Evolutionary conservation across 2,329 filamentous ascomycete genomes (phyloP).

Genomic region (Colletotrichum sp.): DNA sequence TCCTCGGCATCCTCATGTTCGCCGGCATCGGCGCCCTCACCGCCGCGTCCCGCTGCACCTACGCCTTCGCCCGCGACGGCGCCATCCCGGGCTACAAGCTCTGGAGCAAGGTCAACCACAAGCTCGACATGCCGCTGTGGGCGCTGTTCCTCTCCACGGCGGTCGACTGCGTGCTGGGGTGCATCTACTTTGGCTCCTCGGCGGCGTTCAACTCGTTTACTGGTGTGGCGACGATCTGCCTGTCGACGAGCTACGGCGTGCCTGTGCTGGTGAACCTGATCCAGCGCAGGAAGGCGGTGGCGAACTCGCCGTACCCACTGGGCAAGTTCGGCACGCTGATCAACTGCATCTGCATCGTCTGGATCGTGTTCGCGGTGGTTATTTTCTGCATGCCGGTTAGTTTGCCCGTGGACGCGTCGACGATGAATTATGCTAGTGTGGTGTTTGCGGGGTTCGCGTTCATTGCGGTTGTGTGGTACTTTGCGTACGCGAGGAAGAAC

Average conservation of each 20-base stretch:
- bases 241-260: constrained; percentile 76
- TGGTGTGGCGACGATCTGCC: constrained; percentile 79
- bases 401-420: constrained; percentile 57
- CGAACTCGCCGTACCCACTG: constrained; percentile 69
- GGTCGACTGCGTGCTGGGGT: constrained; percentile 73
- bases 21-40: constrained; percentile 78
- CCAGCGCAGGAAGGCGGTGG: constrained; percentile 69
- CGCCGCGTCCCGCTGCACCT: constrained; percentile 75
- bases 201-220: constrained; percentile 83
- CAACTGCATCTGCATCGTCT: constrained; percentile 71
- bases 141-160: constrained; percentile 71
- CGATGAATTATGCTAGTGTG: constrained; percentile 72
- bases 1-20: constrained; percentile 79
- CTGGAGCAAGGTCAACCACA: constrained; percentile 69
- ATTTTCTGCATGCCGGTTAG: constrained; percentile 79
- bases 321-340: constrained; percentile 72
- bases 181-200: constrained; percentile 80
- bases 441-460: constrained; percentile 68
- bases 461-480: constrained; percentile 68
- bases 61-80: constrained; percentile 77
- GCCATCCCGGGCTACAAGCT: constrained; percentile 73
- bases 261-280: constrained; percentile 76
- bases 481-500: constrained; percentile 64
- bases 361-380: constrained; percentile 73
- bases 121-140: constrained; percentile 72